Percentiles rank a stretch among this genome's conserved stretches.
Conservation (phyloP, 2,329 filamentous ascomycete species). For the Rutstroemia sp. region DNA sequence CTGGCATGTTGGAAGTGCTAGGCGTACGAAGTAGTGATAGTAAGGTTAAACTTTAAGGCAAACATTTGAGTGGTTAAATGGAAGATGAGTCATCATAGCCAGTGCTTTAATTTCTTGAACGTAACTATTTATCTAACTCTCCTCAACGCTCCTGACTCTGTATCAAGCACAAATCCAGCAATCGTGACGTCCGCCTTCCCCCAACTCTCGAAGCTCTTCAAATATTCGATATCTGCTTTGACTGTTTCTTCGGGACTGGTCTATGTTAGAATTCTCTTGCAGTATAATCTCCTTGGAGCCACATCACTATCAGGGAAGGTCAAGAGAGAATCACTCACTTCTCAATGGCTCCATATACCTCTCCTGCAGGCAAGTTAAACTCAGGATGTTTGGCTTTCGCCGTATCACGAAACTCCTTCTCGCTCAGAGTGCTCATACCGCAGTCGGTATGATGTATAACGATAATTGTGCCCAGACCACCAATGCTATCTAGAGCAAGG, state of each 20-base stretch:
- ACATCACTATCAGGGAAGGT: too few relatives aligned
- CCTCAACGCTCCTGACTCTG: constrained; percentile 9
- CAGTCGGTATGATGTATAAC: constrained; percentile 17
- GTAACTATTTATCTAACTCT: background rate
- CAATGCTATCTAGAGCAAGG: constrained; percentile 7
- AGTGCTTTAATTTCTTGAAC: background rate
- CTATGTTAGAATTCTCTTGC: background rate
- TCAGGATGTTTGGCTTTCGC: constrained; percentile 10
- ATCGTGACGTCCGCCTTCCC: constrained; percentile 9
- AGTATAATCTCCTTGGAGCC: too few relatives aligned
- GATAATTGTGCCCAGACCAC: constrained; percentile 3
- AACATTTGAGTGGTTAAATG: too few relatives aligned
- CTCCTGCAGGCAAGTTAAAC: constrained; percentile 4
- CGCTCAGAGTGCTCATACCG: constrained; percentile 10
- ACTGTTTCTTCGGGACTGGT: constrained; percentile 11
- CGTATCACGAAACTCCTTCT: constrained; percentile 4
- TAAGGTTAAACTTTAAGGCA: too few relatives aligned
- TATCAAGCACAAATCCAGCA: constrained; percentile 11
- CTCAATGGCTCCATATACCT: constrained; percentile 8
- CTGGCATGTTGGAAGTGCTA: too few relatives aligned
- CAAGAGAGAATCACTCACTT: constrained; percentile 3
- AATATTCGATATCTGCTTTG: constrained; percentile 13
- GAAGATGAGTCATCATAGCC: too few relatives aligned
- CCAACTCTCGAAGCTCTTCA: constrained; percentile 10
- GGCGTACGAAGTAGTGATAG: too few relatives aligned